phyloP scores from a whole-genome alignment of 169 alveolate genomes.

The Eimeria praecox region DNA sequence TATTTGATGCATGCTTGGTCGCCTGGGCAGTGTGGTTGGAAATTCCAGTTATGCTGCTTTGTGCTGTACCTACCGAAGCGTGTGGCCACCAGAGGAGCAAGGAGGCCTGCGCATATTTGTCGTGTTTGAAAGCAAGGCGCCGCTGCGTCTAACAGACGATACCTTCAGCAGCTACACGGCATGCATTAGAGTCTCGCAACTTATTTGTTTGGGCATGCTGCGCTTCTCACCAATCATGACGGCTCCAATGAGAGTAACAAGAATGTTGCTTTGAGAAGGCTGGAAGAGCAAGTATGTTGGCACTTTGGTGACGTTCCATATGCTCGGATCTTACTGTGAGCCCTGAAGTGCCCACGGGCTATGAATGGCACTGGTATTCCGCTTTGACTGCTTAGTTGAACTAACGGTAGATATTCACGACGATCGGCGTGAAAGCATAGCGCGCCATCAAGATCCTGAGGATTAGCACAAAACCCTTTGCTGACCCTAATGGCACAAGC shows the following conservation, averaged over 20 bases:
- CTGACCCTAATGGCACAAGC: not conserved
- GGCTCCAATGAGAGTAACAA: slow-evolving; percentile 61
- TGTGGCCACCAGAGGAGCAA: slow-evolving; percentile 52
- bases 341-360: not conserved
- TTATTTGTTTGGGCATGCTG: not conserved
- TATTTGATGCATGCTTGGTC: slow-evolving; percentile 72
- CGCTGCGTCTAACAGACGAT: not conserved
- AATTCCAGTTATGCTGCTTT: not conserved
- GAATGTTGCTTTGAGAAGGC: slow-evolving; percentile 74
- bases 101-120: slow-evolving; percentile 17
- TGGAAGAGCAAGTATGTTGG: not conserved
- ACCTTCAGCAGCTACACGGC: slow-evolving; percentile 73
- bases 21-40: slow-evolving; percentile 1
- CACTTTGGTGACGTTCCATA: not conserved
- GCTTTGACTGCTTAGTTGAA: not conserved
- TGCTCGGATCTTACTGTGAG: slow-evolving; percentile 57
- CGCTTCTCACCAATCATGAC: slow-evolving; percentile 65
- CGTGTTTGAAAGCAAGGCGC: not conserved
- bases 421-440: slow-evolving; percentile 76
- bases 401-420: slow-evolving; percentile 59
- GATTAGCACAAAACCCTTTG: not conserved
- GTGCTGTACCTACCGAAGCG: slow-evolving; percentile 14
- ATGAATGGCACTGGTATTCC: not conserved
- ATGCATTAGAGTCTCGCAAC: not conserved
- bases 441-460: slow-evolving; percentile 79